Conservation (phyloP, 1,284 basidiomycete genomes). For the Vanrija pseudolonga region DNA sequence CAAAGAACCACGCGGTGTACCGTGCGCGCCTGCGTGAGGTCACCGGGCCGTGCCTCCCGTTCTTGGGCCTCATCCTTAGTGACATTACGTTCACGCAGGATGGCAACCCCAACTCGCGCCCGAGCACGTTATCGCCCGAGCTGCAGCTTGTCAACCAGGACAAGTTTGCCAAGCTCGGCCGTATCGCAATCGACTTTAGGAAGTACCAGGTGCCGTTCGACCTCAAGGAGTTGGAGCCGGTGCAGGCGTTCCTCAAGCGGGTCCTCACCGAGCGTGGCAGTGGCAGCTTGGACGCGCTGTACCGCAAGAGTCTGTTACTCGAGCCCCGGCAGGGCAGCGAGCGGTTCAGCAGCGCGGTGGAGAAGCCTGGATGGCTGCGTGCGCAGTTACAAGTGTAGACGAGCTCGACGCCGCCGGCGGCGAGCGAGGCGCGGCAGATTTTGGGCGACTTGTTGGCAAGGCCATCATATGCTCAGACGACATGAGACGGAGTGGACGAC, state of each 20-base stretch:
- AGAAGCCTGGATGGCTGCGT: conserved; percentile 41
- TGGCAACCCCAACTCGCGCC: conserved; percentile 81
- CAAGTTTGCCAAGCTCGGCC: conserved; percentile 84
- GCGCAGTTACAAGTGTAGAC: conserved; percentile 3
- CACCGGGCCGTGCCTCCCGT: conserved; percentile 81
- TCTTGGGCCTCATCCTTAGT: conserved; percentile 62
- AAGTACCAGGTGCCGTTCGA: conserved; percentile 68
- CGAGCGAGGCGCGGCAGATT: no score
- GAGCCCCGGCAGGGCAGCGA: conserved; percentile 46
- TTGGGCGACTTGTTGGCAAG: no score
- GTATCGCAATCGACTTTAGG: conserved; percentile 88
- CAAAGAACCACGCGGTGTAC: conserved; percentile 63
- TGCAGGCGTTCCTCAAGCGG: conserved; percentile 40
- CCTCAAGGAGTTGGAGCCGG: conserved; percentile 44
- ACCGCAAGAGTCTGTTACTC: conserved; percentile 47
- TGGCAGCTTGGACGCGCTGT: conserved; percentile 45
- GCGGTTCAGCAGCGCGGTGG: conserved; percentile 33
- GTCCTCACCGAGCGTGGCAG: conserved; percentile 47
- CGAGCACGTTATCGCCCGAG: conserved; percentile 69
- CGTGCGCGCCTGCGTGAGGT: conserved; percentile 75
- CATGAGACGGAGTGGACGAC: no score
- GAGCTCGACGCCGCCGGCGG: neutral
- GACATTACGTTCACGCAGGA: conserved; percentile 89
- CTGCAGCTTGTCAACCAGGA: conserved; percentile 92
- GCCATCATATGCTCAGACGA: no score